Conservation (phyloP, 2,329 filamentous ascomycete genomes). For the Aquanectria penicillioides region DNA sequence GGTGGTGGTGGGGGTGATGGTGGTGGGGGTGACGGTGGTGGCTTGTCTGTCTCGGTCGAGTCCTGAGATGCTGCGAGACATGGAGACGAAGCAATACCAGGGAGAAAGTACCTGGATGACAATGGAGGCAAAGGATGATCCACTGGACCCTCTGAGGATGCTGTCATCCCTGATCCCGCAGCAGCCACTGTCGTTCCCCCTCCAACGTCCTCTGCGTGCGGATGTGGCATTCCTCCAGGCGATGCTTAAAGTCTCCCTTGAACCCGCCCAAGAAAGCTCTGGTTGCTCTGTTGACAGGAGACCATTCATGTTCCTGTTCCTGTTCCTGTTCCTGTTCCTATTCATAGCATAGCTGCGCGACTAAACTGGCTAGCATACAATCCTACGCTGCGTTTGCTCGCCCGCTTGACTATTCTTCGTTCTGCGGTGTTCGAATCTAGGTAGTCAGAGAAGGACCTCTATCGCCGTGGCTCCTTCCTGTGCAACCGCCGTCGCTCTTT, state of each 20-base stretch:
- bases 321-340: not conserved
- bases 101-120: slow-evolving; percentile 23
- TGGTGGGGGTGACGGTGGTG: not conserved
- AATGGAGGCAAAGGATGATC: slow-evolving; percentile 23
- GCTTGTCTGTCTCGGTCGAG: slow-evolving; percentile 23
- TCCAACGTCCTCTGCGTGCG: slow-evolving; percentile 36
- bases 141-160: slow-evolving; percentile 27
- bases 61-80: slow-evolving; percentile 13
- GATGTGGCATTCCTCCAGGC: slow-evolving; percentile 35
- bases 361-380: slow-evolving; percentile 4
- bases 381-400: slow-evolving; percentile 13
- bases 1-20: not conserved
- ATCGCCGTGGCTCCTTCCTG: slow-evolving; percentile 32
- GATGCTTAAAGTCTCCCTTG: slow-evolving; percentile 41
- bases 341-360: slow-evolving; percentile 5
- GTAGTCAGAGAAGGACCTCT: slow-evolving; percentile 18
- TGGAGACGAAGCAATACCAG: slow-evolving; percentile 15
- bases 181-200: slow-evolving; percentile 34
- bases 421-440: slow-evolving; percentile 19
- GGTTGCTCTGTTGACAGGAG: slow-evolving; percentile 2
- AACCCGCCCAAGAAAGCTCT: slow-evolving; percentile 21
- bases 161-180: slow-evolving; percentile 39
- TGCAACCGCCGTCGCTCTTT: slow-evolving; percentile 33
- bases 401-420: not conserved
- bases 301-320: not conserved